Evolutionary conservation across 1,284 basidiomycete genomes (phyloP), one percentile per base, ranked within the genome.

Genomic region (Austroboletus rostrupii): DNA sequence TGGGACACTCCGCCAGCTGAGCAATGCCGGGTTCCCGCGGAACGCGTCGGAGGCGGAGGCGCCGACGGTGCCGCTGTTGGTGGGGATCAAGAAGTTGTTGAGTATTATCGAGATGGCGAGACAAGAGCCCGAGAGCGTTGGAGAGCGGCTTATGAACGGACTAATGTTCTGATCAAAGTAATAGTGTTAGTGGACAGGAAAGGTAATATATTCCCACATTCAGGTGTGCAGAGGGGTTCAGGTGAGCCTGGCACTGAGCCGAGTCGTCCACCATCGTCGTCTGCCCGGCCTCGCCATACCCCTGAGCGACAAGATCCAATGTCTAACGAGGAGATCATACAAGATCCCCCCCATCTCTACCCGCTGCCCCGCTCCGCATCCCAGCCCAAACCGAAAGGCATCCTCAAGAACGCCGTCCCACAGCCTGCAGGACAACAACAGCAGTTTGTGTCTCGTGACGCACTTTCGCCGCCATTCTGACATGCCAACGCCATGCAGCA

Each of bases 41-140:
- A 58, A 70, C 65, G 65, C 79, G 8, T 78, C 78, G 16, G 69
- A 73, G 26, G 73, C 73, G 36, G 66, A 71, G 35, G 66, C 68
- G 13, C 72, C 74, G 6, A 72, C 64, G 48, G 58, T 65, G 17
- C 72, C 73, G 41, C 59, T 95, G 61, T 84, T 87, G 57, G 87
- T 99, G 48, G 97, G 96, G 6, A 85, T 99, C 62, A 98, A 98
- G 81, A 94, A 92, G 72, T 67, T 99, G 64, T 68, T 99, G 62
- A 93, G 87, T 50, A 81, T 92, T 55, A 80, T 95, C 20, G 96
- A 99, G 76, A 98, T 98, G 95, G 92, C 95, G 38, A 79, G 95
- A 61, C 93, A 98, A 72, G 96, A 94, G 65, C 90, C 90, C 2
- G 83, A 88, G 44, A 83, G 81, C 58, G 83, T 83, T 29, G 87